Evolutionary conservation across 441 rosid species (phyloP).

Genomic region (Aquilaria agallochum): DNA sequence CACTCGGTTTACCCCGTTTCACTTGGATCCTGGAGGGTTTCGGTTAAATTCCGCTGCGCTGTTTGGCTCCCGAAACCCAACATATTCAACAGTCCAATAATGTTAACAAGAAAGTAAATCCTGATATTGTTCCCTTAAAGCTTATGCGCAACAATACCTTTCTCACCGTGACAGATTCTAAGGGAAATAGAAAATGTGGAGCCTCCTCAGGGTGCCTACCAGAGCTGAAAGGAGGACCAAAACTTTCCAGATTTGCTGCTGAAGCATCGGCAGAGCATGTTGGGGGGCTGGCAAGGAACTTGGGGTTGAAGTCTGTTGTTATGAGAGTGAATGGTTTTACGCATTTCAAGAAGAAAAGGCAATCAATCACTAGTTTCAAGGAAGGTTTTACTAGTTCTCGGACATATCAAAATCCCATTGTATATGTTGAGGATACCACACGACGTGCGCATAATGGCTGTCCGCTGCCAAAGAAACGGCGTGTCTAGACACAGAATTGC

Average conservation of each 20-base stretch:
- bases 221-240: constrained; percentile 54
- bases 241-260: constrained; percentile 57
- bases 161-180: constrained; percentile 68
- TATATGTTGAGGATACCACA: constrained; percentile 75
- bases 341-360: constrained; percentile 69
- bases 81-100: constrained; percentile 18
- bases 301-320: constrained; percentile 77
- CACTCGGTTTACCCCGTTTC: too few relatives aligned
- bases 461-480: constrained; percentile 70
- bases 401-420: constrained; percentile 46
- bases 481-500: constrained; percentile 28
- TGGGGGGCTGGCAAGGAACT: constrained; percentile 51
- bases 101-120: constrained; percentile 38
- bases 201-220: constrained; percentile 55
- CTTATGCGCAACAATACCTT: constrained; percentile 65
- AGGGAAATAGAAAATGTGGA: constrained; percentile 58
- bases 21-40: too few relatives aligned
- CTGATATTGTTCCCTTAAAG: constrained; percentile 67
- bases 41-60: too few relatives aligned
- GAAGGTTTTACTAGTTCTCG: constrained; percentile 56
- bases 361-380: constrained; percentile 64
- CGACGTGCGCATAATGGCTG: constrained; percentile 83
- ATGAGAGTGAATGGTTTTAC: constrained; percentile 78
- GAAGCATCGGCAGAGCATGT: constrained; percentile 86
- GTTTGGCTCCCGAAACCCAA: too few relatives aligned